phyloP scores from a whole-genome alignment of 179 eudicot genomes.

The Dionaea muscipula region DNA sequence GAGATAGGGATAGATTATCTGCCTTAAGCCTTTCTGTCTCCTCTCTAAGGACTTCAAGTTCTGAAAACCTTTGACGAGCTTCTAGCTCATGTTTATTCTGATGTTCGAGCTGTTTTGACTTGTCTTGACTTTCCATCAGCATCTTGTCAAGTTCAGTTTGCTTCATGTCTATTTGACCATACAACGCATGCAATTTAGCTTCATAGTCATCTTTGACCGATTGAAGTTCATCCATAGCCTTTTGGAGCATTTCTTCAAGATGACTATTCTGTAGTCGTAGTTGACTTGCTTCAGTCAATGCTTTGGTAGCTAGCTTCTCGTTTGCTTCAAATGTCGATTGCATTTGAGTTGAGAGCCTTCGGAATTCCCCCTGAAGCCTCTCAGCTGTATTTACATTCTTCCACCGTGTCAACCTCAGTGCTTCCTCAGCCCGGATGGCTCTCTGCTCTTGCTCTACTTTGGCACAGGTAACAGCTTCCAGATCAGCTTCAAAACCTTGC shows the following conservation, averaged over 20 bases:
- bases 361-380: conserved; percentile 73
- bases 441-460: conserved; percentile 83
- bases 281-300: conserved; percentile 62
- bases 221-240: conserved; percentile 43
- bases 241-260: conserved; percentile 47
- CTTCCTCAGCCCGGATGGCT: conserved; percentile 76
- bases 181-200: conserved; percentile 35
- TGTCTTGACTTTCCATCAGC: conserved; percentile 32
- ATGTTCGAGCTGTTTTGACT: conserved; percentile 29
- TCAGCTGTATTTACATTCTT: conserved; percentile 68
- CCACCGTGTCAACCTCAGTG: conserved; percentile 47
- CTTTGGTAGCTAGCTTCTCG: conserved; percentile 60
- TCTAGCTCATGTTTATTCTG: conserved; percentile 37
- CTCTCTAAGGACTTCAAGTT: conserved; percentile 26
- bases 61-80: conserved; percentile 20
- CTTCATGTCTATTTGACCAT: conserved; percentile 27
- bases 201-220: conserved; percentile 40
- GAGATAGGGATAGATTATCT: conserved; percentile 31
- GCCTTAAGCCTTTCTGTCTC: conserved; percentile 32
- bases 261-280: conserved; percentile 41
- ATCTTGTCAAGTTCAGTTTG: conserved; percentile 26
- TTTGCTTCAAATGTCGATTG: conserved; percentile 63
- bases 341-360: conserved; percentile 58
- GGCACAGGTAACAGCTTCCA: conserved; percentile 48
- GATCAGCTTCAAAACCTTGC: conserved; percentile 66